Percentiles rank a stretch among this genome's conserved stretches.
phyloP scores from a whole-genome alignment of 2,329 filamentous ascomycete genomes.

The Phaeophleospora eucalypticola region DNA sequence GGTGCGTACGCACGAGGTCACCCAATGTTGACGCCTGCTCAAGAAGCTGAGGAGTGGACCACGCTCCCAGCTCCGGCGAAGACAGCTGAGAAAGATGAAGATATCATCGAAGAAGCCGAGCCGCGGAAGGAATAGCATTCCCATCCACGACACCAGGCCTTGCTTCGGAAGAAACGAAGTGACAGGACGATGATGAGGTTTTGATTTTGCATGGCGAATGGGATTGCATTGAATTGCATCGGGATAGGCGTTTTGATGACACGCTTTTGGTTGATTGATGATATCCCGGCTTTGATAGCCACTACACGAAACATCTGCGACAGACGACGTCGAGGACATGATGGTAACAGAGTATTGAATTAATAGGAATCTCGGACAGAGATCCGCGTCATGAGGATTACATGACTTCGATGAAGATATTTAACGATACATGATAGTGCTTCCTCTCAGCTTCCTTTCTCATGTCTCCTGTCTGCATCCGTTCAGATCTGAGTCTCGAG shows the following conservation, averaged over 20 bases:
- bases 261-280: not conserved
- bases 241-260: not conserved
- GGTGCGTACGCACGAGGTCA: constrained; percentile 5
- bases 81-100: not conserved
- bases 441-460: too few species aligned
- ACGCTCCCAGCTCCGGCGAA: too few species aligned
- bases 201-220: not conserved
- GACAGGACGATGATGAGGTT: not conserved
- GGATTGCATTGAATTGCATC: not conserved
- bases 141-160: too few species aligned
- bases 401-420: not conserved
- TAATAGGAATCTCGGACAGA: too few species aligned
- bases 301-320: not conserved
- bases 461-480: too few species aligned
- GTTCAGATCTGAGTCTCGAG: too few species aligned
- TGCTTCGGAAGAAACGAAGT: too few species aligned
- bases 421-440: too few species aligned
- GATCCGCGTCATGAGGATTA: too few species aligned
- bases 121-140: not conserved
- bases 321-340: too few species aligned
- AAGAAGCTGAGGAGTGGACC: constrained; percentile 23
- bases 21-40: constrained; percentile 21
- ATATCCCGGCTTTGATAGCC: not conserved
- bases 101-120: not conserved
- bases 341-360: too few species aligned